Base-by-base conservation (phyloP, 352 stramenopile species). In the Phytopythium kandeliae region DNA sequence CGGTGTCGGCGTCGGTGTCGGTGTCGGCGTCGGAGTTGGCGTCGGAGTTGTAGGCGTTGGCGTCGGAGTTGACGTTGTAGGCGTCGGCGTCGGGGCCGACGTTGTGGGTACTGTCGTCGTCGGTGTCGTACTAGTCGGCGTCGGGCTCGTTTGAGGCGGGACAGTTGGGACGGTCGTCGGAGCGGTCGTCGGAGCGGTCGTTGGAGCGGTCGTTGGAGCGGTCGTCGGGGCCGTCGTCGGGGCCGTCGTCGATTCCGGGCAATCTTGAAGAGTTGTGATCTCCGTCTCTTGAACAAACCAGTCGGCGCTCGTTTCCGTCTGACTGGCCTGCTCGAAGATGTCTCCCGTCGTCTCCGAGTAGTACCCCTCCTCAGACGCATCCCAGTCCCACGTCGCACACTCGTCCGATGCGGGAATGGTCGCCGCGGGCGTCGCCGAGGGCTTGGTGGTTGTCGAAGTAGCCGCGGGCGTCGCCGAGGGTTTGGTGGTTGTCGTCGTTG, bases 241-340 rank as follows among this genome's bases (percentile, higher is more conserved):
- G 0, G 38, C 40, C 17, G 12, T 38, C 6, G 57, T 64, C 54
- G 58, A 67, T 13, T 65, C 57, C n/a, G 47, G 56, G 40, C 54
- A 67, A 13, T 34, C 26, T 8, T 36, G 26, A 13, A 63, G 35
- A 8, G 63, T 31, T n/a, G 46, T 48, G 4, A 56, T 47, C 24
- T 41, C 25, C 11, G 36, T 67, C 12, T 64, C 67, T 42, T 75
- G 45, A n/a, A 55, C 47, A 46, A 78, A 75, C 69, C 69, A 78
- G n/a, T 35, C 42, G 8, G 62, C 19, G 16, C 71, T 53, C 11
- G 44, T 52, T 30, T 40, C 47, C 26, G n/a, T 38, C 51, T 41
- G 21, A 28, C n/a, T 50, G 22, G 12, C 45, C 34, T 49, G 51
- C 25, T 52, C 62, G 10, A 63, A 69, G 11, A 41, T 37, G 10